These are phyloP conservation scores for Thalassiosira pacifica DNA, from an alignment of 352 stramenopile species.

Conservation along the genomic window DNA sequence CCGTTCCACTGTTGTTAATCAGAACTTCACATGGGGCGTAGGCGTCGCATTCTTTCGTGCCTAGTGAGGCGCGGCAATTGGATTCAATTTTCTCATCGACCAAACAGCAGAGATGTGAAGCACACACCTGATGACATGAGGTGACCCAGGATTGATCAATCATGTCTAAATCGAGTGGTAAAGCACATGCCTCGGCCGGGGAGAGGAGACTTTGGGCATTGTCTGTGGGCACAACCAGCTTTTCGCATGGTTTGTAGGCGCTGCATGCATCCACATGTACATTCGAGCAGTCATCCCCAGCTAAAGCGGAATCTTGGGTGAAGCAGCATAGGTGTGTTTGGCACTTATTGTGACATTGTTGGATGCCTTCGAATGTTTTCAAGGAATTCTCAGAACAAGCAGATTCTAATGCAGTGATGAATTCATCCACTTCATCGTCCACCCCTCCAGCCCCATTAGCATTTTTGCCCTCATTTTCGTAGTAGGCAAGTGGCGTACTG, in stretches of 20 bases:
- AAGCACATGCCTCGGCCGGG: no score
- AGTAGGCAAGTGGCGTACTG: conserved; percentile 1
- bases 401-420: conserved; percentile 15
- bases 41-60: conserved; percentile 26
- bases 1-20: conserved; percentile 13
- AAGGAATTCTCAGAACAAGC: conserved; percentile 36
- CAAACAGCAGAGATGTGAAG: conserved; percentile 31
- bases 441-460: conserved; percentile 5
- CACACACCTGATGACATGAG: conserved; percentile 32
- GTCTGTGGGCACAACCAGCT: conserved; percentile 33
- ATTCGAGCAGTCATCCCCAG: conserved; percentile 24
- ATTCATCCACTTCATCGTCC: conserved; percentile 33
- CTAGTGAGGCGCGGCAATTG: conserved; percentile 29
- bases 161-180: no score
- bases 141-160: no score
- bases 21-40: conserved; percentile 35
- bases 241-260: conserved; percentile 43
- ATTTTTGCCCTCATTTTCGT: background rate
- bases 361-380: conserved; percentile 38
- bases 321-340: conserved; percentile 56
- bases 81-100: conserved; percentile 24
- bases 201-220: no score
- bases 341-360: conserved; percentile 50
- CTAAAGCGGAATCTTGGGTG: conserved; percentile 41
- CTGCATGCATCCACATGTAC: conserved; percentile 13